Base-by-base conservation (phyloP, 257 asterid genomes). In the Paraleonurus japonicus region DNA sequence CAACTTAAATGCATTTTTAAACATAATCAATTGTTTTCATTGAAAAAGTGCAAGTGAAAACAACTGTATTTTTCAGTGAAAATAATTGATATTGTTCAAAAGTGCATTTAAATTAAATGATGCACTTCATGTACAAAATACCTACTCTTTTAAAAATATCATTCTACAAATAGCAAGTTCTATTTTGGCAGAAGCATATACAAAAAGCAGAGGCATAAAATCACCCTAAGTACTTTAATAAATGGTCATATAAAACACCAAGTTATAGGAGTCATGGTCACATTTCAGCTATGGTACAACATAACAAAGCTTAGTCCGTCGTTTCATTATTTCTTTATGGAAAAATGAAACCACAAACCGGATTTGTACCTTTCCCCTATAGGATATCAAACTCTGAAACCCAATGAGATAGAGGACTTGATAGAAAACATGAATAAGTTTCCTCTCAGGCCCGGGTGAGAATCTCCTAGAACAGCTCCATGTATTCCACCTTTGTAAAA, bases 371-470 rank as follows among this genome's bases (percentile, higher is more conserved):
- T 61, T 68, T 16, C 43, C 57, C 43, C 76, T 2, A 20, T 15
- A 13, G 35, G 19, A 50, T 48, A 61, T 62, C 47, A 17, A 73
- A 35, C 72, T 72, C 43, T 9, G 61, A 37, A 60, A 65, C 33
- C 66, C 47, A 59, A 19, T 54, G 72, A 47, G 72, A 22, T 28
- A 61, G 55, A 50, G 64, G 15, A 20, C 19, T n/a, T 15, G 32
- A 24, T 11, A 55, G 57, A 61, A 23, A 37, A 74, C 88, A 74
- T 27, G 5, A 85, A 72, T 66, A 58, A 69, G 65, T 85, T 87
- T 28, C 75, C 64, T 0, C 84, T 70, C 73, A 51, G 83, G 79
- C 41, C 41, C 28, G 20, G 20, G 80, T 78, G 50, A 84, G 68
- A 43, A 61, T 61, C 70, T 61, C 76, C 57, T 33, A 35, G 22